Conservation (phyloP, 164 flowering plant species). For the Vitis rotundifolia region DNA sequence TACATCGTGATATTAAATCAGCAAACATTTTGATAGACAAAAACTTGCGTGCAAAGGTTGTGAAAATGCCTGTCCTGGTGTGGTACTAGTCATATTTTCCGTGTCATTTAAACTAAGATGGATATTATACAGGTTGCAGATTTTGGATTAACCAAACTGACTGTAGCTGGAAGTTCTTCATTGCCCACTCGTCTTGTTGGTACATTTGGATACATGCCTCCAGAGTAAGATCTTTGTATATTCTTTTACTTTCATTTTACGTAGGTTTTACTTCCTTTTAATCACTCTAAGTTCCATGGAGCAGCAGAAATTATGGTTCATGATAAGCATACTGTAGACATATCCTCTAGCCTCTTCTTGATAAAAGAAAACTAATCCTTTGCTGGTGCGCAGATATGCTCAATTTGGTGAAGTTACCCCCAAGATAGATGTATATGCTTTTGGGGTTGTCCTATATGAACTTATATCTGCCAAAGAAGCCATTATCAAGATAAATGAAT, state of each 20-base stretch:
- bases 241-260: background rate
- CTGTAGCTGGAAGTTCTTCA: slow-evolving; percentile 73
- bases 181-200: slow-evolving; percentile 80
- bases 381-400: slow-evolving; percentile 62
- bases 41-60: slow-evolving; percentile 83
- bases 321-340: too few species aligned
- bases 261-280: background rate
- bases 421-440: slow-evolving; percentile 91
- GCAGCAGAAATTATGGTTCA: background rate
- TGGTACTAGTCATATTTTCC: background rate
- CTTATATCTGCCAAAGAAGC: slow-evolving; percentile 86
- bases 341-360: too few species aligned
- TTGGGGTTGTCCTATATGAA: slow-evolving; percentile 89
- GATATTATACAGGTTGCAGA: slow-evolving; percentile 73
- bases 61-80: background rate
- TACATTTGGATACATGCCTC: slow-evolving; percentile 96
- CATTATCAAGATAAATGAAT: slow-evolving; percentile 50
- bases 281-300: background rate
- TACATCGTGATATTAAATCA: slow-evolving; percentile 95
- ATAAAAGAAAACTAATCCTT: background rate
- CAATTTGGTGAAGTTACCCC: slow-evolving; percentile 83
- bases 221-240: slow-evolving; percentile 65
- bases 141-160: slow-evolving; percentile 87
- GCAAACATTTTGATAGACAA: slow-evolving; percentile 94
- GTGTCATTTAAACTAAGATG: background rate